Conservation (phyloP, 1,284 basidiomycete genomes). For the Volvariella surrecta region DNA sequence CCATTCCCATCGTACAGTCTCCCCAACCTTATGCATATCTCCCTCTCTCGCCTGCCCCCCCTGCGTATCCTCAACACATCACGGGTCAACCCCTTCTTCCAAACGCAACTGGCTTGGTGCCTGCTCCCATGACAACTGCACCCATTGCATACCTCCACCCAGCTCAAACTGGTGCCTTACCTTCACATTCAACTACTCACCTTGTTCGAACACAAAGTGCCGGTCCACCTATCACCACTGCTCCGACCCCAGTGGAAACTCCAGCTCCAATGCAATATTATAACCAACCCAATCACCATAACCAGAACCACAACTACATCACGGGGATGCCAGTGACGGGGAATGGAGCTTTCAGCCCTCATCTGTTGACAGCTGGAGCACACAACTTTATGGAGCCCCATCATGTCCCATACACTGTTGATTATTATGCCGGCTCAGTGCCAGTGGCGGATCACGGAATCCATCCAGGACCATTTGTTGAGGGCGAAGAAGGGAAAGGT, state of each 20-base stretch:
- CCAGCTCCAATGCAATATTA: too few species aligned
- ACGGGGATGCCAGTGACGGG: too few species aligned
- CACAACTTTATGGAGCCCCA: constrained; percentile 8
- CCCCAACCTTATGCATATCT: constrained; percentile 15
- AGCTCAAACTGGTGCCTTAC: constrained; percentile 10
- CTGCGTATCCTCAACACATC: constrained; percentile 14
- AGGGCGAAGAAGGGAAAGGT: constrained; percentile 51
- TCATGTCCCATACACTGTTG: neutral
- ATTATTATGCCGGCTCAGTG: too few species aligned
- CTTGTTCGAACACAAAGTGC: constrained; percentile 13
- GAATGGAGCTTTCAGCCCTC: too few species aligned
- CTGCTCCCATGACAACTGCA: too few species aligned
- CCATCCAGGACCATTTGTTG: constrained; percentile 9
- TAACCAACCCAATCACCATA: too few species aligned
- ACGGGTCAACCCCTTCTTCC: constrained; percentile 6
- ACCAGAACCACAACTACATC: too few species aligned
- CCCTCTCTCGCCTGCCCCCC: constrained; percentile 9
- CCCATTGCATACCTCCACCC: too few species aligned
- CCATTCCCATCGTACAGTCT: constrained; percentile 18
- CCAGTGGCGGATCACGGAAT: too few species aligned
- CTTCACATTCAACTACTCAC: constrained; percentile 1
- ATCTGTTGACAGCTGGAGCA: too few species aligned
- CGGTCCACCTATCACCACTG: constrained; percentile 8
- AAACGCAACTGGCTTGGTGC: too few species aligned
- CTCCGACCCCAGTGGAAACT: neutral